Conservation (phyloP, 169 alveolate genomes). For the Sarcocystis neurona region DNA sequence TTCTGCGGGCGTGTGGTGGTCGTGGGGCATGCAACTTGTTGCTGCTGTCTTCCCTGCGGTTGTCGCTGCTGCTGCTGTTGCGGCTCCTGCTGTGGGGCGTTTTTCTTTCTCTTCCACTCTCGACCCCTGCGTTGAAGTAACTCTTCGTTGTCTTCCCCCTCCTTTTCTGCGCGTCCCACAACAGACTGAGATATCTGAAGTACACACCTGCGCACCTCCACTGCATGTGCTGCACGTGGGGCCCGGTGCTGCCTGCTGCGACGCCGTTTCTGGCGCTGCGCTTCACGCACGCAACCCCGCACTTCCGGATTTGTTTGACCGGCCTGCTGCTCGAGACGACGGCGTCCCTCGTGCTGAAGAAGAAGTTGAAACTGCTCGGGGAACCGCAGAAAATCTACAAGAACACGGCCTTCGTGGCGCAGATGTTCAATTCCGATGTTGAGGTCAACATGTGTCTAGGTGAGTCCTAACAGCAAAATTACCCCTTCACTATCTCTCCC, state of each 20-base stretch:
- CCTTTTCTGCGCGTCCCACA: neutral
- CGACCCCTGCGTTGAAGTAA: no score
- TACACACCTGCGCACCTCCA: slow-evolving; percentile 98
- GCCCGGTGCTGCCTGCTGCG: slow-evolving; percentile 94
- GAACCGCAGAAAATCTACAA: slow-evolving; percentile 97
- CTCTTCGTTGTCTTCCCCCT: neutral
- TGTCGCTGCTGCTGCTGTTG: neutral
- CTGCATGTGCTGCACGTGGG: slow-evolving; percentile 94
- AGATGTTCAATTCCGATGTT: slow-evolving; percentile 97
- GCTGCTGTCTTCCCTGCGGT: neutral
- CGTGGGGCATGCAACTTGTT: neutral
- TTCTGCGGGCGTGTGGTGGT: no score
- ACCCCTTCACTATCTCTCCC: no score
- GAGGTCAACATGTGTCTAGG: slow-evolving; percentile 97
- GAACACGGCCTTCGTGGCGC: slow-evolving; percentile 97
- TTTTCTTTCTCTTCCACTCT: neutral
- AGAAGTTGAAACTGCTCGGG: slow-evolving; percentile 94
- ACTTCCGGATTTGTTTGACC: slow-evolving; percentile 94
- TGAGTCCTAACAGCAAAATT: neutral
- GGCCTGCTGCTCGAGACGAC: slow-evolving; percentile 95
- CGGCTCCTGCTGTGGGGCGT: neutral
- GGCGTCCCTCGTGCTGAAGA: slow-evolving; percentile 85
- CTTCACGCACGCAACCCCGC: slow-evolving; percentile 80
- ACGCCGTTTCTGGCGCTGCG: slow-evolving; percentile 84
- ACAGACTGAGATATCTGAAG: slow-evolving; percentile 68